phyloP scores from a whole-genome alignment of 148 eudicot species.

The Fagopyrum tataricum region DNA sequence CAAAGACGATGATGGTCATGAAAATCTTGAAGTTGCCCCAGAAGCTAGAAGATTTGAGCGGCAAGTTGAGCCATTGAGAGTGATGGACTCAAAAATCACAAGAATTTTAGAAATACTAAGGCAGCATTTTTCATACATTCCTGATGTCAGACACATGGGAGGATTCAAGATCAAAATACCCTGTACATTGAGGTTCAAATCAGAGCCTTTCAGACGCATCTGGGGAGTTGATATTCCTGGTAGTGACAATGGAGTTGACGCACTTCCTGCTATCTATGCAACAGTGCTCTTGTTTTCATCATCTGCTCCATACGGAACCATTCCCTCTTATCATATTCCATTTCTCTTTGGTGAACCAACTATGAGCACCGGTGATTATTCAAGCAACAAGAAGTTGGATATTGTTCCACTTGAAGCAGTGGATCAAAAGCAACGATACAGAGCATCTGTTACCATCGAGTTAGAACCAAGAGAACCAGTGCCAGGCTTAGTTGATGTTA shows the following conservation, averaged over 20 bases:
- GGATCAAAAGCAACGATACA: slow-evolving; percentile 26
- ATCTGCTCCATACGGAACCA: slow-evolving; percentile 82
- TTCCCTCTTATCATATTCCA: slow-evolving; percentile 66
- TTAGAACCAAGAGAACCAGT: slow-evolving; percentile 87
- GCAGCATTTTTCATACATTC: slow-evolving; percentile 72
- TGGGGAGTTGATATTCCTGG: slow-evolving; percentile 36
- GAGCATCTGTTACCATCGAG: slow-evolving; percentile 52
- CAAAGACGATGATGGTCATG: slow-evolving; percentile 22
- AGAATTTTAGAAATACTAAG: slow-evolving; percentile 62
- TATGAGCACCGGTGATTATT: slow-evolving; percentile 20
- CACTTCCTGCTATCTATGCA: slow-evolving; percentile 71
- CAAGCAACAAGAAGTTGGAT: slow-evolving; percentile 29
- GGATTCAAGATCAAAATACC: slow-evolving; percentile 72
- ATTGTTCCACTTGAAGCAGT: slow-evolving; percentile 50
- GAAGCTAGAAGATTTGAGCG: slow-evolving; percentile 33
- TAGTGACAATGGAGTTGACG: slow-evolving; percentile 26
- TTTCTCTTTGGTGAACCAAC: slow-evolving; percentile 73
- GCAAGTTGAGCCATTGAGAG: slow-evolving; percentile 73
- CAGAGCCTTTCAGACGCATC: slow-evolving; percentile 49
- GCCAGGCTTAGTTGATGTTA: slow-evolving; percentile 77
- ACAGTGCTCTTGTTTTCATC: slow-evolving; percentile 71
- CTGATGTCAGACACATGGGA: slow-evolving; percentile 70
- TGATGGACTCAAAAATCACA: slow-evolving; percentile 85
- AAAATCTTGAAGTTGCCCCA: slow-evolving; percentile 21
- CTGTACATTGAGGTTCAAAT: slow-evolving; percentile 59